Evolutionary conservation across 1,284 basidiomycete genomes (phyloP), one percentile per base, ranked within the genome.

Genomic region (Pascua guehoae): DNA sequence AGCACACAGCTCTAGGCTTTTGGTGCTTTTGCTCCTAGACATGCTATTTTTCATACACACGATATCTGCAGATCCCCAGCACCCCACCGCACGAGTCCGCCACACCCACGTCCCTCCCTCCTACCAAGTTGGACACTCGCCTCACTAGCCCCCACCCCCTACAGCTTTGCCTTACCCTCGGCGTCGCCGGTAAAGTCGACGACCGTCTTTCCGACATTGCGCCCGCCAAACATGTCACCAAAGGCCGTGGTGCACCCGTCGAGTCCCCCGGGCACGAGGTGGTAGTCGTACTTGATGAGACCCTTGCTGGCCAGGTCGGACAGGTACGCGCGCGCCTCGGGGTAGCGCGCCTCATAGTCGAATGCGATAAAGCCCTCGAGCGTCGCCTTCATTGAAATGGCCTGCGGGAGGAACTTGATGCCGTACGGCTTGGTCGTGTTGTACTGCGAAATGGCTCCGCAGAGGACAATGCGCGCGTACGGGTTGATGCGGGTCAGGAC

Each of bases 311-410:
- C 69, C 61, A 81, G 79, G 38, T 76, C 69, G 0, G 82, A 79
- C 41, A 89, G 71, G 47, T 81, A 80, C 10, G 73, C 68, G 43
- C 70, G 58, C 0, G 69, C 79, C 53, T 79, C 74, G 24, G 64
- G 54, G 64, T 75, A 79, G 12, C 74, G 68, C 15, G 69, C 56
- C 16, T 70, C 80, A 71, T 91, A 91, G 51, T 79, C 76, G 47
- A 66, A 66, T 14, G 91, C 83, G 66, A 94, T 82, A 78, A 95
- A 95, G 9, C 91, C 92, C 73, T 89, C 79, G 2, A 94, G 83
- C 44, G 80, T 86, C 15, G 87, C 89, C 45, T 89, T 83, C 74
- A 88, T 86, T 0, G 83, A 73, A 68, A 95, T 91, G 54, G 95
- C 78, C 61, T 81, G 72, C 43, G 76, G 70, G 61, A 78, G 78